phyloP scores from a whole-genome alignment of 805 yeast genomes.

The Ogataea pilisensis region DNA sequence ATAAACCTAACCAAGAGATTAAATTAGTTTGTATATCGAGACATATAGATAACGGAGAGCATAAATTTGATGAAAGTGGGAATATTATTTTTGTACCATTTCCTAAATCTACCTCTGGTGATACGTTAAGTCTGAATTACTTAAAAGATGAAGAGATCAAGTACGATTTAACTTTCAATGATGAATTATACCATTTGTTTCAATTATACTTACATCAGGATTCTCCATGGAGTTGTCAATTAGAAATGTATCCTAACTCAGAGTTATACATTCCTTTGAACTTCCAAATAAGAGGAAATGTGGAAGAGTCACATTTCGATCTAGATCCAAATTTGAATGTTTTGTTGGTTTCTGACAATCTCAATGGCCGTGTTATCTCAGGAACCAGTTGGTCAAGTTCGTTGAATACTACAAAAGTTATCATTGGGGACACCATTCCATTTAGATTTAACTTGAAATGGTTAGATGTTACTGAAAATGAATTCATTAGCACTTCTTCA shows the following conservation, averaged over 20 bases:
- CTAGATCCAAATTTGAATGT: slow-evolving; percentile 56
- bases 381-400: slow-evolving; percentile 59
- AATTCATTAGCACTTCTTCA: neutral
- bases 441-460: slow-evolving; percentile 57
- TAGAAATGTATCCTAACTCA: slow-evolving; percentile 45
- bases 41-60: slow-evolving; percentile 74
- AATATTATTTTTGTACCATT: slow-evolving; percentile 54
- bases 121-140: slow-evolving; percentile 53
- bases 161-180: slow-evolving; percentile 60
- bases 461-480: slow-evolving; percentile 26
- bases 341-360: slow-evolving; percentile 33
- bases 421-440: slow-evolving; percentile 62
- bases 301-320: slow-evolving; percentile 65
- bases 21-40: slow-evolving; percentile 59
- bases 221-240: slow-evolving; percentile 65
- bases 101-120: slow-evolving; percentile 57
- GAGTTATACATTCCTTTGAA: slow-evolving; percentile 54
- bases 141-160: slow-evolving; percentile 47
- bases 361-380: slow-evolving; percentile 39
- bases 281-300: slow-evolving; percentile 61
- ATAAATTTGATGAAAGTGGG: slow-evolving; percentile 59
- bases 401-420: slow-evolving; percentile 54
- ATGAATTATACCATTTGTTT: slow-evolving; percentile 65
- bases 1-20: slow-evolving; percentile 37
- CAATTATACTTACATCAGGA: slow-evolving; percentile 77